These are phyloP conservation scores for Cokeromyces recurvatus DNA, from an alignment of 371 early-diverging fungal genomes.

Conservation along the genomic window DNA sequence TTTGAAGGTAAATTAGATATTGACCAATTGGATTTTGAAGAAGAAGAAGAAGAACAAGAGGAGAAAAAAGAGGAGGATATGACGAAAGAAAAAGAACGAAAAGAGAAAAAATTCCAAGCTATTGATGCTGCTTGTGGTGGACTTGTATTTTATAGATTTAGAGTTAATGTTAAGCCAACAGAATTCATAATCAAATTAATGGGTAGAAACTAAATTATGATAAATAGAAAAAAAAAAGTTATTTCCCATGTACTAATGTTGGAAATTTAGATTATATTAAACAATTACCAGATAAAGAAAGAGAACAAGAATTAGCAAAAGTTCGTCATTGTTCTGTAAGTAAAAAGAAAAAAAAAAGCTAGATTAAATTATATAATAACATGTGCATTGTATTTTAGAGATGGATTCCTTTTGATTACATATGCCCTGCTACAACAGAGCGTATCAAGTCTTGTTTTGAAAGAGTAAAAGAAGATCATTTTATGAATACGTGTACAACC, in stretches of 20 bases:
- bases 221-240: background rate
- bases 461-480: conserved; percentile 17
- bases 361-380: background rate
- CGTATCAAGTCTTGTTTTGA: conserved; percentile 35
- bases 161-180: conserved; percentile 44
- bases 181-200: conserved; percentile 38
- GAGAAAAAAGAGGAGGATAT: conserved; percentile 20
- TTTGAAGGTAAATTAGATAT: conserved; percentile 41
- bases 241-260: too few species aligned
- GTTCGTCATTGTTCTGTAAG: conserved; percentile 35
- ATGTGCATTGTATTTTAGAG: conserved; percentile 20
- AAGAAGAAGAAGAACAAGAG: conserved; percentile 7
- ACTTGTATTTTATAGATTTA: conserved; percentile 47
- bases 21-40: conserved; percentile 24
- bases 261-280: conserved; percentile 27
- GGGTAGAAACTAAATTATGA: too few species aligned
- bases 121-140: conserved; percentile 56
- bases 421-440: conserved; percentile 45
- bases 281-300: conserved; percentile 22
- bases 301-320: conserved; percentile 19
- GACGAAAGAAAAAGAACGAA: conserved; percentile 22
- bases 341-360: background rate
- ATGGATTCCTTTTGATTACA: conserved; percentile 48
- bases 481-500: conserved; percentile 12
- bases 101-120: conserved; percentile 44